Evolutionary conservation across 768 basidiomycete genomes (phyloP).

Genomic region (Rhizopogon vesiculosus): DNA sequence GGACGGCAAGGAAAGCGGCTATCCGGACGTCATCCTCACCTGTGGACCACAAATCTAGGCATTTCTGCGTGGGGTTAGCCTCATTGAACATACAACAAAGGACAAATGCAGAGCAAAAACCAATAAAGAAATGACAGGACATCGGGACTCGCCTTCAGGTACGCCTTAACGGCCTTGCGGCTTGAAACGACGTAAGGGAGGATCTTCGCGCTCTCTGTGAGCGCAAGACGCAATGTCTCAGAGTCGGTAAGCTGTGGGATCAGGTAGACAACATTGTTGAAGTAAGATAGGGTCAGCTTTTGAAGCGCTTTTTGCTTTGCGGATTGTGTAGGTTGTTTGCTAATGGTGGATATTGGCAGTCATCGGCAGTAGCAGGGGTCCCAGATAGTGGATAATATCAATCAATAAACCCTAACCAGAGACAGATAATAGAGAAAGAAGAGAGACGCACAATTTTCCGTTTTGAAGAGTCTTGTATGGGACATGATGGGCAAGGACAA

Average conservation of each 20-base stretch:
- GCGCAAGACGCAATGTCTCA: conserved; percentile 61
- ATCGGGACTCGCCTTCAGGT: conserved; percentile 65
- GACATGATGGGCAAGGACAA: conserved; percentile 81
- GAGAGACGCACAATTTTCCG: conserved; percentile 74
- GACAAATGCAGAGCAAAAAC: conserved; percentile 6
- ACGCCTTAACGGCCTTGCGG: conserved; percentile 79
- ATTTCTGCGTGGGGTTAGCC: conserved; percentile 45
- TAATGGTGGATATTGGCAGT: conserved; percentile 23
- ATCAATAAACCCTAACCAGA: conserved; percentile 2
- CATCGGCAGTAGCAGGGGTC: too few relatives aligned
- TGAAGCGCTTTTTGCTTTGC: conserved; percentile 80
- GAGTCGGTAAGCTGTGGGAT: conserved; percentile 70
- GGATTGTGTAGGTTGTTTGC: conserved; percentile 82
- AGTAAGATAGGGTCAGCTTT: conserved; percentile 84
- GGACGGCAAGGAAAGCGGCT: conserved; percentile 79
- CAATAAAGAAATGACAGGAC: neutral
- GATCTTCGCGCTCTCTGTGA: conserved; percentile 84
- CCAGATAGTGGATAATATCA: too few relatives aligned
- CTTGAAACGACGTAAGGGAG: conserved; percentile 84
- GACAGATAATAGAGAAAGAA: neutral
- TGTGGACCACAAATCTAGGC: conserved; percentile 80
- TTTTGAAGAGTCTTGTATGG: conserved; percentile 79
- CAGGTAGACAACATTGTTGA: conserved; percentile 80
- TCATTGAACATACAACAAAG: neutral
- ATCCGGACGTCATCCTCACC: conserved; percentile 80